These are phyloP conservation scores for Blastomyces parvus DNA, from an alignment of 2,329 filamentous ascomycete species.

Conservation along the genomic window DNA sequence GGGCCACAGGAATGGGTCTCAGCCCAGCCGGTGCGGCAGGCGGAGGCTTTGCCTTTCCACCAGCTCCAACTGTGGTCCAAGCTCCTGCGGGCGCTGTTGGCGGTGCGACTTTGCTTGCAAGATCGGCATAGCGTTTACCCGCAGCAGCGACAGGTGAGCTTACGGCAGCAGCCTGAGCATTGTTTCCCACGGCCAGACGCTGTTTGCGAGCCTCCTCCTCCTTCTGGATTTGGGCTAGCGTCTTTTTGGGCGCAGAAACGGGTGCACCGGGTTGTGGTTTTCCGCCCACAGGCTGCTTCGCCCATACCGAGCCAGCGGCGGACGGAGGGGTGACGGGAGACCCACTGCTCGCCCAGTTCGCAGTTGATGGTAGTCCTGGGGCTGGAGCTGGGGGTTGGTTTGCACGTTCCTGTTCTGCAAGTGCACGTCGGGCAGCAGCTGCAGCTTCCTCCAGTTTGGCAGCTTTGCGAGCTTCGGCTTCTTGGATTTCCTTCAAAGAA, in stretches of 20 bases:
- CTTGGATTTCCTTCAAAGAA: slow-evolving; percentile 92
- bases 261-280: slow-evolving; percentile 33
- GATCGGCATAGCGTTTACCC: slow-evolving; percentile 88
- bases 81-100: slow-evolving; percentile 46
- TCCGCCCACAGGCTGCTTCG: slow-evolving; percentile 40
- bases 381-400: slow-evolving; percentile 55
- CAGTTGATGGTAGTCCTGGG: slow-evolving; percentile 73
- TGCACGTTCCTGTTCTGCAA: slow-evolving; percentile 69
- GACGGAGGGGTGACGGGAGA: slow-evolving; percentile 57
- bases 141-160: slow-evolving; percentile 37
- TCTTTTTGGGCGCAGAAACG: slow-evolving; percentile 60
- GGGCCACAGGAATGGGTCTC: slow-evolving; percentile 41
- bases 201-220: slow-evolving; percentile 89
- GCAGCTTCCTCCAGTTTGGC: slow-evolving; percentile 79
- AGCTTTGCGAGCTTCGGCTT: slow-evolving; percentile 85
- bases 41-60: slow-evolving; percentile 79
- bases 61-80: slow-evolving; percentile 92
- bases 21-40: slow-evolving; percentile 36
- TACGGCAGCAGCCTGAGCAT: slow-evolving; percentile 39
- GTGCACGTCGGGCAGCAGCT: slow-evolving; percentile 63
- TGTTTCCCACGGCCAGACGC: slow-evolving; percentile 47
- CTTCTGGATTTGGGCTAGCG: slow-evolving; percentile 87
- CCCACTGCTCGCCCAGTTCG: slow-evolving; percentile 72
- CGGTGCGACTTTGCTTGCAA: slow-evolving; percentile 65
- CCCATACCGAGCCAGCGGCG: slow-evolving; percentile 39